Evolutionary conservation across 176 grass and related monocot genomes (phyloP).

Genomic region (Themeda triandra): DNA sequence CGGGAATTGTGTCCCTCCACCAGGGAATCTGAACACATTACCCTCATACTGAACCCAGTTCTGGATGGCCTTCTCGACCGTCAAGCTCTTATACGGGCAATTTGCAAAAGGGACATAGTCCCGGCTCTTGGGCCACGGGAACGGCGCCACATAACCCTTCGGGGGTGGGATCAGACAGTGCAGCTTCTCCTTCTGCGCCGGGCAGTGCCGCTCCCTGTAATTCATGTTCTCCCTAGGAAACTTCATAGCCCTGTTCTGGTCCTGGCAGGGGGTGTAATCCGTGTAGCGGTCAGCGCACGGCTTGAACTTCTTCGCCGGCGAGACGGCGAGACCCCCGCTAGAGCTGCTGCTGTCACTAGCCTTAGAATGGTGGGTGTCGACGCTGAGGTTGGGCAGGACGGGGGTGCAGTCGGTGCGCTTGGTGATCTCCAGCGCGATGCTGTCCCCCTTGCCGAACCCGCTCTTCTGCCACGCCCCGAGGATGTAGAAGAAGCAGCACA

Average conservation of each 20-base stretch:
- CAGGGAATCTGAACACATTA: conserved; percentile 86
- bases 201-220: conserved; percentile 91
- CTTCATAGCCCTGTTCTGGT: conserved; percentile 83
- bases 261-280: conserved; percentile 86
- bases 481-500: conserved; percentile 97
- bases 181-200: conserved; percentile 70
- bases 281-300: conserved; percentile 54
- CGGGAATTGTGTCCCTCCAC: conserved; percentile 92
- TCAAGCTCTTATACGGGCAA: conserved; percentile 93
- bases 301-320: conserved; percentile 59
- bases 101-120: conserved; percentile 91
- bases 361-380: conserved; percentile 58
- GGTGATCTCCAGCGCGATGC: conserved; percentile 83
- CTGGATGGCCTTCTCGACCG: conserved; percentile 92
- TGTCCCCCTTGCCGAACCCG: conserved; percentile 90
- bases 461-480: conserved; percentile 93
- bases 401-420: conserved; percentile 83
- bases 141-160: conserved; percentile 78
- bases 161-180: conserved; percentile 78
- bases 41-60: conserved; percentile 97
- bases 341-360: conserved; percentile 13
- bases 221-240: conserved; percentile 92
- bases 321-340: conserved; percentile 20
- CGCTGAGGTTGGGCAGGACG: conserved; percentile 71
- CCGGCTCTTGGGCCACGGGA: conserved; percentile 89